These are phyloP conservation scores for Penicillium sp. DNA, from an alignment of 2,329 filamentous ascomycete species.

Conservation along the genomic window DNA sequence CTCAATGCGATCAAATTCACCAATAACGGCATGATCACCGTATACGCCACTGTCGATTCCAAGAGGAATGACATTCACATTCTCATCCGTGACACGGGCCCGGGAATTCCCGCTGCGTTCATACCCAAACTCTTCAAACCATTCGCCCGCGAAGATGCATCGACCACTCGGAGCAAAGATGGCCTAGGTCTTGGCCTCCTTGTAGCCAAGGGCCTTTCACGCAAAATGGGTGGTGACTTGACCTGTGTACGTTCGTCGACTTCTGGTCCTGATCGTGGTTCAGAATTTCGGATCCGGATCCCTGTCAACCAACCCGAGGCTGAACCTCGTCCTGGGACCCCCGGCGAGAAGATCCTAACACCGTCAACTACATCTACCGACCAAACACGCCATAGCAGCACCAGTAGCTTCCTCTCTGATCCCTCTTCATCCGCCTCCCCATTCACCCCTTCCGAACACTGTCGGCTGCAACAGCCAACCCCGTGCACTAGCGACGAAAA, in stretches of 20 bases:
- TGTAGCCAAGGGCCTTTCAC: slow-evolving; percentile 67
- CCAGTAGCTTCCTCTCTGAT: slow-evolving; percentile 23
- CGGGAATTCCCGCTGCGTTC: slow-evolving; percentile 64
- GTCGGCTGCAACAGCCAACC: slow-evolving; percentile 30
- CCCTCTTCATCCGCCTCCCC: slow-evolving; percentile 22
- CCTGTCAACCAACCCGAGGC: slow-evolving; percentile 52
- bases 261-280: slow-evolving; percentile 57
- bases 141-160: slow-evolving; percentile 66
- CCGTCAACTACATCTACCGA: slow-evolving; percentile 23
- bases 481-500: slow-evolving; percentile 29
- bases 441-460: slow-evolving; percentile 26
- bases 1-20: slow-evolving; percentile 70
- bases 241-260: slow-evolving; percentile 62
- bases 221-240: slow-evolving; percentile 66
- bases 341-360: slow-evolving; percentile 43
- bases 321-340: slow-evolving; percentile 48
- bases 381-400: slow-evolving; percentile 22
- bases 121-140: slow-evolving; percentile 65
- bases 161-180: slow-evolving; percentile 63
- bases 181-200: slow-evolving; percentile 65
- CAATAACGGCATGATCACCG: slow-evolving; percentile 57
- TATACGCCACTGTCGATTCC: slow-evolving; percentile 52
- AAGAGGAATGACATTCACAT: slow-evolving; percentile 56
- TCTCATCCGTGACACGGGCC: slow-evolving; percentile 62
- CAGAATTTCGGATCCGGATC: slow-evolving; percentile 65